Conservation (phyloP, 176 grass and related monocot genomes). For the Ananas comosus region DNA sequence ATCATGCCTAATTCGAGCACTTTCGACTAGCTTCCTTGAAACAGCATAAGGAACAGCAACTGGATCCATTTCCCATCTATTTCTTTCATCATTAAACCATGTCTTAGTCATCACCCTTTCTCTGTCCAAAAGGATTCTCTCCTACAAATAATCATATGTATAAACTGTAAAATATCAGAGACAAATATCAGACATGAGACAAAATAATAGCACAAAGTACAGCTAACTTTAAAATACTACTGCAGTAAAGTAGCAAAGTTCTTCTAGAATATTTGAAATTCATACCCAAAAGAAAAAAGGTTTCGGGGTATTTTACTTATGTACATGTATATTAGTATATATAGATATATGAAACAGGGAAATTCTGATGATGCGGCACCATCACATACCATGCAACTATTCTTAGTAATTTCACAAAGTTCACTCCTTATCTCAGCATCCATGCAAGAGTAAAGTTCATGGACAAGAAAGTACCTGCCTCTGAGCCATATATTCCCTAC, state of each 20-base stretch:
- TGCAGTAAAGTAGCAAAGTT: no score
- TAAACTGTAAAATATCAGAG: background rate
- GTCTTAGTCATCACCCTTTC: slow-evolving; percentile 32
- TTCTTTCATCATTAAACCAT: slow-evolving; percentile 33
- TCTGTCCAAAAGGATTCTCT: slow-evolving; percentile 12
- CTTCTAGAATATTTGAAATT: no score
- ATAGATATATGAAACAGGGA: no score
- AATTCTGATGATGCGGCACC: no score
- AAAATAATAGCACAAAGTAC: background rate
- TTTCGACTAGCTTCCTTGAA: slow-evolving; percentile 23
- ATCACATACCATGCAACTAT: background rate
- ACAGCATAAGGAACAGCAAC: slow-evolving; percentile 28
- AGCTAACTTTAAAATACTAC: no score
- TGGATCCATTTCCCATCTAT: slow-evolving; percentile 37
- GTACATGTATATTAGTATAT: no score
- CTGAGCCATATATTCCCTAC: slow-evolving; percentile 21
- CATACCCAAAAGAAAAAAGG: no score
- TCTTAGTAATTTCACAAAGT: background rate
- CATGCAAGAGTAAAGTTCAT: background rate
- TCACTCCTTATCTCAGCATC: background rate
- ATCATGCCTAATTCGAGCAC: slow-evolving; percentile 27
- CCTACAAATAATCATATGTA: slow-evolving; percentile 1
- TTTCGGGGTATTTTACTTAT: no score
- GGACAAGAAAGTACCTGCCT: slow-evolving; percentile 13
- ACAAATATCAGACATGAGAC: background rate